Evolutionary conservation across 257 asterid species (phyloP).

Genomic region (Leonotis leonurus): DNA sequence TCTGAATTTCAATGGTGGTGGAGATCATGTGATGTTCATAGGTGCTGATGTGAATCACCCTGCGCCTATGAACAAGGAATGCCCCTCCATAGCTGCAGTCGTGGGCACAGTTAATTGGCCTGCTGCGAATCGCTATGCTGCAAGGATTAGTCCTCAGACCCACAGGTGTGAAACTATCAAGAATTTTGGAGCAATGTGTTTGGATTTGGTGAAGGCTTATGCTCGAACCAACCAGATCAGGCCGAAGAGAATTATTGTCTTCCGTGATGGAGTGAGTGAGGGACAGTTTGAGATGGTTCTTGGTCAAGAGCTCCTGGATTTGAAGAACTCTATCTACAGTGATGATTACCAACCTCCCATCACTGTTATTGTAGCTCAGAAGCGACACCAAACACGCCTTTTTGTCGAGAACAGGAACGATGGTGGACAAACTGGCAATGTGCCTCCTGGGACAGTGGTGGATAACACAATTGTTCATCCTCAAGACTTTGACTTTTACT

Average conservation of each 20-base stretch:
- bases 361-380: slow-evolving; percentile 66
- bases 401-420: slow-evolving; percentile 24
- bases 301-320: slow-evolving; percentile 36
- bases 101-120: slow-evolving; percentile 74
- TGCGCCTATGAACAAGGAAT: slow-evolving; percentile 27
- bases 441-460: slow-evolving; percentile 79
- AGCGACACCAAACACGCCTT: slow-evolving; percentile 68
- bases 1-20: slow-evolving; percentile 24
- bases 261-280: slow-evolving; percentile 77
- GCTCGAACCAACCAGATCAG: slow-evolving; percentile 20
- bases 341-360: slow-evolving; percentile 35
- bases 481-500: slow-evolving; percentile 53
- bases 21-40: slow-evolving; percentile 66
- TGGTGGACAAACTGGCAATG: slow-evolving; percentile 30
- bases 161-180: slow-evolving; percentile 47
- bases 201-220: slow-evolving; percentile 34
- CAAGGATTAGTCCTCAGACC: slow-evolving; percentile 55
- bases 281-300: slow-evolving; percentile 72
- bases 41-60: slow-evolving; percentile 95
- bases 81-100: slow-evolving; percentile 80
- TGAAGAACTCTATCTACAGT: slow-evolving; percentile 23
- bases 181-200: slow-evolving; percentile 47
- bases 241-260: slow-evolving; percentile 47
- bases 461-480: slow-evolving; percentile 58
- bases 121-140: slow-evolving; percentile 58